These are phyloP conservation scores for Hippophae rhamnoides DNA, from an alignment of 306 rosid species.

Conservation along the genomic window DNA sequence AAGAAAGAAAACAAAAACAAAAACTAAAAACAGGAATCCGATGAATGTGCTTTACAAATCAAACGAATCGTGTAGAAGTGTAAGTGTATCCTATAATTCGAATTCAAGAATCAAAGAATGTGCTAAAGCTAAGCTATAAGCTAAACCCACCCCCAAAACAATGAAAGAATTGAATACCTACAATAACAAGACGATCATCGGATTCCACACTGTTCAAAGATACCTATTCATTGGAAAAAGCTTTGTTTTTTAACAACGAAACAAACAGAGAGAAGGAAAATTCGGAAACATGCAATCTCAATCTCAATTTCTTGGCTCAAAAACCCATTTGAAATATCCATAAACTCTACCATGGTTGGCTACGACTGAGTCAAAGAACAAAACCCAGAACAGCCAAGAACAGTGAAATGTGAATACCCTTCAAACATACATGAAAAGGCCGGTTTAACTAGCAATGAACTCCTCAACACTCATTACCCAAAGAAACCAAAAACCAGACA, in stretches of 20 bases:
- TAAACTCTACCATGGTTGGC: conserved; percentile 44
- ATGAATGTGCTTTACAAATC: conserved; percentile 45
- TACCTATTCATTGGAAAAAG: conserved; percentile 36
- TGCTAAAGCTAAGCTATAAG: no score
- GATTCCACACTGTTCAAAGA: conserved; percentile 74
- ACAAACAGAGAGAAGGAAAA: conserved; percentile 24
- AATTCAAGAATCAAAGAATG: conserved; percentile 25
- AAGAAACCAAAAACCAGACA: conserved; percentile 39
- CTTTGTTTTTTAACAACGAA: conserved; percentile 25
- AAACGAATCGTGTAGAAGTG: conserved; percentile 33
- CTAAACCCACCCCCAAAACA: conserved; percentile 47
- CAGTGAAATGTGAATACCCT: conserved; percentile 6
- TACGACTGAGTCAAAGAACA: conserved; percentile 26
- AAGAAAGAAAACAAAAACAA: neutral
- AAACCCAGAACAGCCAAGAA: conserved; percentile 34
- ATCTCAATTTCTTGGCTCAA: conserved; percentile 40
- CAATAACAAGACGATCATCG: conserved; percentile 81
- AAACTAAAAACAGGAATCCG: conserved; percentile 62
- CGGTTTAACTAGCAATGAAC: conserved; percentile 6
- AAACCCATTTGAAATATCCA: conserved; percentile 46
- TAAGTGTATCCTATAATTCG: conserved; percentile 44
- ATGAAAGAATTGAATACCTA: conserved; percentile 60
- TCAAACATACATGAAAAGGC: conserved; percentile 24
- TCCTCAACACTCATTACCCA: conserved; percentile 27
- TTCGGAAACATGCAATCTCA: conserved; percentile 55